Evolutionary conservation across 345 rosid genomes (phyloP).

Genomic region (Acer campestre): DNA sequence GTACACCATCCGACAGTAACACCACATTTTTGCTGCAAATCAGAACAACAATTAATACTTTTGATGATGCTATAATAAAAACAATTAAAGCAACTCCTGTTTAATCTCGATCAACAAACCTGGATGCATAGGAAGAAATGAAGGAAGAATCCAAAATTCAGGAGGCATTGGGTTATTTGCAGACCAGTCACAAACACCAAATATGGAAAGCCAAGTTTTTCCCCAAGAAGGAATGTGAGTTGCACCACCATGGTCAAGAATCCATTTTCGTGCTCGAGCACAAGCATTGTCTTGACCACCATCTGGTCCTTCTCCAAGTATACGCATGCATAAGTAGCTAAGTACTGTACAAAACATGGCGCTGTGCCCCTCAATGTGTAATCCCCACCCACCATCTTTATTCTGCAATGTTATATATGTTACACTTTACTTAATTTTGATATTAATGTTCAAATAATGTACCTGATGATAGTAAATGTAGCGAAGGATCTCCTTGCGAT

Average conservation of each 20-base stretch:
- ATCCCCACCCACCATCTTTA: slow-evolving; percentile 45
- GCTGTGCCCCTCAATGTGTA: slow-evolving; percentile 40
- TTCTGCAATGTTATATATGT: slow-evolving; percentile 9
- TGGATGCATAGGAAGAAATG: slow-evolving; percentile 39
- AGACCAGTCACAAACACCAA: slow-evolving; percentile 32
- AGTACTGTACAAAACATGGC: slow-evolving; percentile 38
- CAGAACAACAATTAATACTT: no score
- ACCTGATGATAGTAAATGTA: slow-evolving; percentile 40
- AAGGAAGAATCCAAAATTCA: slow-evolving; percentile 37
- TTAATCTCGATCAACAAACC: slow-evolving; percentile 14
- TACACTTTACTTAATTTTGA: no score
- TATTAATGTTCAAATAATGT: not conserved
- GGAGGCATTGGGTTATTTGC: slow-evolving; percentile 38
- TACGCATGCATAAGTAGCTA: slow-evolving; percentile 40
- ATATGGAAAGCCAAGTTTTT: slow-evolving; percentile 42
- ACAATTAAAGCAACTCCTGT: no score
- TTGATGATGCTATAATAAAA: no score
- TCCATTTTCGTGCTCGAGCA: slow-evolving; percentile 36
- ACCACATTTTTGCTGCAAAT: no score
- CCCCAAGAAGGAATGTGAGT: slow-evolving; percentile 43
- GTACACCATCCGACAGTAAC: no score
- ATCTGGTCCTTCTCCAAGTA: slow-evolving; percentile 40
- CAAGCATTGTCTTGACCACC: slow-evolving; percentile 37
- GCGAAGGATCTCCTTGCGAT: slow-evolving; percentile 40
- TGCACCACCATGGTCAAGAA: slow-evolving; percentile 37